Evolutionary conservation across 2,329 filamentous ascomycete species (phyloP), one percentile per base, ranked within the genome.

Genomic region (Nemania serpens): DNA sequence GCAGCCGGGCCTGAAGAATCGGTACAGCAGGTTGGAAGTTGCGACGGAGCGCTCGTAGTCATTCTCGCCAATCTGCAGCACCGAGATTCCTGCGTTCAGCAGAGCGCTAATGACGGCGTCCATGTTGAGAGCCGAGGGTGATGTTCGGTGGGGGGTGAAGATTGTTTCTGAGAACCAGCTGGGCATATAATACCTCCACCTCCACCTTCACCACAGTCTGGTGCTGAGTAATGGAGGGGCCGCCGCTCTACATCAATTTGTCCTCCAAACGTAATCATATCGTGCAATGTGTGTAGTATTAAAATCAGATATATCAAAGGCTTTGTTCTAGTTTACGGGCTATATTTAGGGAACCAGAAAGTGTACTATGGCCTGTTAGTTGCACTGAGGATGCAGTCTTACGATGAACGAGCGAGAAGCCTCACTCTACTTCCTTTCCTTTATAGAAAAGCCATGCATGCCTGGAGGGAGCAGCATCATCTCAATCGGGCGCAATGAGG

Each of bases 41-140:
- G 36, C 47, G 1, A 61, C 53, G 15, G 58, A 33, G 13, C 29
- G 33, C n/a, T 56, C 53, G 10, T 61, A 61, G 18, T 56, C 52
- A 7, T 33, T 0, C 2, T 58, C 20, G 4, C 49, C 49, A 5
- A 47, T 46, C 11, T 29, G 18, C 6, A 41, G 36, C 13, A 51
- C 49, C 2, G 36, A 11, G 10, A 51, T 43, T n/a, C n/a, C n/a
- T n/a, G n/a, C n/a, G n/a, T n/a, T n/a, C n/a, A n/a, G n/a, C n/a
- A n/a, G n/a, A n/a, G n/a, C n/a, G n/a, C n/a, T n/a, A n/a, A n/a
- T n/a, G n/a, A n/a, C n/a, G n/a, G n/a, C n/a, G n/a, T n/a, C n/a
- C n/a, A n/a, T n/a, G n/a, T n/a, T n/a, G n/a, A n/a, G n/a, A n/a
- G n/a, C n/a, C n/a, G n/a, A n/a, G n/a, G n/a, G n/a, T n/a, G n/a